Conservation (phyloP, 1,284 basidiomycete species). For the Cryptococcus wingfieldii region DNA sequence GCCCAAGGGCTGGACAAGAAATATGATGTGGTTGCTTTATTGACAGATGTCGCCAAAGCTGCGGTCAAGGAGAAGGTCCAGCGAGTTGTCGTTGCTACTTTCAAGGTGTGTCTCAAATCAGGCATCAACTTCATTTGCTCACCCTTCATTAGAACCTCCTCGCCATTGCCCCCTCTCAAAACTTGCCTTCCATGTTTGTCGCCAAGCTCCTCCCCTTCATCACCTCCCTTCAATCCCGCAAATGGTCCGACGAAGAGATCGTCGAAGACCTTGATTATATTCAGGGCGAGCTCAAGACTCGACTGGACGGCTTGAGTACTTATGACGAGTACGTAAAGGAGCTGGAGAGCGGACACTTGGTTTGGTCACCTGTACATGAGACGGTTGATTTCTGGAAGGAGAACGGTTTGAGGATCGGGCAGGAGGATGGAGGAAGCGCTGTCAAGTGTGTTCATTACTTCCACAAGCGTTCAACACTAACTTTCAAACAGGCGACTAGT, state of each 20-base stretch:
- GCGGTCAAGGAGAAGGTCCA: conserved; percentile 98
- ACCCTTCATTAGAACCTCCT: conserved; percentile 69
- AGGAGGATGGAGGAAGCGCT: conserved; percentile 73
- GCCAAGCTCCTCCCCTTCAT: conserved; percentile 79
- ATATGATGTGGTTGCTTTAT: conserved; percentile 81
- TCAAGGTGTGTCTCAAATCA: conserved; percentile 58
- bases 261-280: conserved; percentile 85
- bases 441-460: conserved; percentile 59
- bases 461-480: neutral
- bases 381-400: conserved; percentile 98
- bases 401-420: conserved; percentile 82
- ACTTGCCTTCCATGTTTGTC: conserved; percentile 89
- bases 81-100: conserved; percentile 88
- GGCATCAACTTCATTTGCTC: conserved; percentile 2
- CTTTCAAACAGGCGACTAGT: conserved; percentile 60
- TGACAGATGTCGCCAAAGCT: conserved; percentile 78
- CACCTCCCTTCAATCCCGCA: conserved; percentile 75
- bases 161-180: conserved; percentile 55
- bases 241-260: conserved; percentile 93
- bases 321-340: conserved; percentile 96
- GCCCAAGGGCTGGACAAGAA: conserved; percentile 81
- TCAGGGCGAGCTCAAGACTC: conserved; percentile 69
- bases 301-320: conserved; percentile 85
- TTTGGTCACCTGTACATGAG: conserved; percentile 93
- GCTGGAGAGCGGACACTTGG: conserved; percentile 79